Percentiles rank a stretch among this genome's conserved stretches.
Conservation (phyloP, 768 basidiomycete species). For the Asterophora parasitica region DNA sequence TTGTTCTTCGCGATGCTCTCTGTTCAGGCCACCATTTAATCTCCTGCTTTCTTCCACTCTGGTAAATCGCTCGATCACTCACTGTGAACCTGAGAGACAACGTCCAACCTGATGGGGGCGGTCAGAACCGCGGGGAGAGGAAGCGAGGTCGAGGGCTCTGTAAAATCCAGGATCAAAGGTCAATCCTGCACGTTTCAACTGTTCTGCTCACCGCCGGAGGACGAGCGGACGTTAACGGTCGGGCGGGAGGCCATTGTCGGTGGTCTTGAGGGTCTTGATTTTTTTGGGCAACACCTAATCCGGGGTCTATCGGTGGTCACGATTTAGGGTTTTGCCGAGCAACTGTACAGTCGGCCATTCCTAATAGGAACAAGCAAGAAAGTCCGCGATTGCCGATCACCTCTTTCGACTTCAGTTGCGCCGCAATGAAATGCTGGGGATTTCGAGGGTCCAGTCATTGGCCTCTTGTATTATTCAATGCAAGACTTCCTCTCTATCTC, state of each 20-base stretch:
- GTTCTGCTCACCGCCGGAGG: slow-evolving; percentile 58
- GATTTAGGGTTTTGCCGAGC: slow-evolving; percentile 38
- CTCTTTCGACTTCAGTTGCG: too few species aligned
- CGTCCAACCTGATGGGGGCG: slow-evolving; percentile 97
- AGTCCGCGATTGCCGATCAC: too few species aligned
- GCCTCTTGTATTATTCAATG: too few species aligned
- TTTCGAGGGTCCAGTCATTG: too few species aligned
- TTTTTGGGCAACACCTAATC: slow-evolving; percentile 22
- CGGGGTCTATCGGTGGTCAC: slow-evolving; percentile 8
- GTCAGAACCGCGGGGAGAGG: slow-evolving; percentile 95
- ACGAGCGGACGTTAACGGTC: slow-evolving; percentile 79
- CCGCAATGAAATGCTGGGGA: too few species aligned
- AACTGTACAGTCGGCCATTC: slow-evolving; percentile 30
- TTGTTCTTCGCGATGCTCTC: slow-evolving; percentile 98
- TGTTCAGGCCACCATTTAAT: slow-evolving; percentile 28
- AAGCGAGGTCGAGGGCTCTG: slow-evolving; percentile 84
- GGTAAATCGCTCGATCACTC: slow-evolving; percentile 32
- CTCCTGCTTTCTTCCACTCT: background rate
- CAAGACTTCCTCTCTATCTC: too few species aligned
- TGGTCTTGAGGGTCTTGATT: slow-evolving; percentile 40
- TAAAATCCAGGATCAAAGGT: slow-evolving; percentile 13
- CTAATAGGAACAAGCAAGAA: slow-evolving; percentile 3
- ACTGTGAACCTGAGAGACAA: slow-evolving; percentile 99
- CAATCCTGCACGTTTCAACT: background rate
- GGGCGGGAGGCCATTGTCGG: slow-evolving; percentile 86